Evolutionary conservation across 331 rosid genomes (phyloP).

Genomic region (Prunus yedoensis): DNA sequence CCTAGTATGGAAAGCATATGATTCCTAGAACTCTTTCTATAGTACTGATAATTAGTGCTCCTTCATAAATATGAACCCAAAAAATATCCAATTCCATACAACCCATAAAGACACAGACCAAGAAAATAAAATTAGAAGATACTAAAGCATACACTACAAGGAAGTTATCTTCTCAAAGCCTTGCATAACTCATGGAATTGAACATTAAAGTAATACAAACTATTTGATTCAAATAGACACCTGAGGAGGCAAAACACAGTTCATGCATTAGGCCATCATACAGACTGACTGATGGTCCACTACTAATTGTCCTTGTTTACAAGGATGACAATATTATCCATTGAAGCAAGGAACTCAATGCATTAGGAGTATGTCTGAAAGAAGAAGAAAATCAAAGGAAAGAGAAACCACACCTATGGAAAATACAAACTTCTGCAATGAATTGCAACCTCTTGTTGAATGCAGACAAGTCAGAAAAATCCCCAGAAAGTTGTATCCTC

Average conservation of each 20-base stretch:
- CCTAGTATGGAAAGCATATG: not conserved
- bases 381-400: not conserved
- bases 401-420: conserved; percentile 63
- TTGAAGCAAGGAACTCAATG: conserved; percentile 9
- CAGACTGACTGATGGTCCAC: conserved; percentile 3
- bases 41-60: not conserved
- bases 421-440: conserved; percentile 90
- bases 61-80: not conserved
- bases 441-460: conserved; percentile 84
- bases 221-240: not conserved
- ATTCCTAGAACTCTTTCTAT: not conserved
- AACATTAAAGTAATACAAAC: not conserved
- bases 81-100: not conserved
- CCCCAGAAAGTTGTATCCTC: conserved; percentile 69
- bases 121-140: not conserved
- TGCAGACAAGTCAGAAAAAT: conserved; percentile 68
- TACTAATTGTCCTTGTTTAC: not conserved
- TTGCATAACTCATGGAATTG: not conserved
- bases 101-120: not conserved
- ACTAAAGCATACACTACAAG: conserved; percentile 5
- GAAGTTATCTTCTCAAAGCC: not conserved
- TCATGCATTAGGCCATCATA: not conserved
- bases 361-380: not conserved
- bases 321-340: not conserved
- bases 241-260: not conserved